Evolutionary conservation across 1,284 basidiomycete genomes (phyloP).

Genomic region (Anthracocystis walkeri): DNA sequence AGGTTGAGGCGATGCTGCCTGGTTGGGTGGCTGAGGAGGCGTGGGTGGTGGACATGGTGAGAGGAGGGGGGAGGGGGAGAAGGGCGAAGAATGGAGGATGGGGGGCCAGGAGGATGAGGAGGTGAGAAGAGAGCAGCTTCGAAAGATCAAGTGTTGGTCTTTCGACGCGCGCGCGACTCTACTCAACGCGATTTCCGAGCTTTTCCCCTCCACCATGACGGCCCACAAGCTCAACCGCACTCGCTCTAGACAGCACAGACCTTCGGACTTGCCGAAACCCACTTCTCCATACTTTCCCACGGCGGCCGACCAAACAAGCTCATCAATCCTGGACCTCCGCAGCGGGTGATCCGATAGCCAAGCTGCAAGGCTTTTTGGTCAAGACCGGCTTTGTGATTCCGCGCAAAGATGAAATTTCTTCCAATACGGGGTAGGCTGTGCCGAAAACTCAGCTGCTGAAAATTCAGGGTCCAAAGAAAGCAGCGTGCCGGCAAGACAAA

Average conservation of each 20-base stretch:
- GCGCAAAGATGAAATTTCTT: neutral
- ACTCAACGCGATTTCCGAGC: conserved; percentile 31
- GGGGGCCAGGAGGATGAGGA: neutral
- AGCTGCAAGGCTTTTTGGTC: neutral
- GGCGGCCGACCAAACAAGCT: neutral
- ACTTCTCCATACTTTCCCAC: neutral
- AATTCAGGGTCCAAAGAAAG: conserved; percentile 28
- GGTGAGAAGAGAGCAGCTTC: too few relatives aligned
- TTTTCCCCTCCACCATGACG: neutral
- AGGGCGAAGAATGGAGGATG: neutral
- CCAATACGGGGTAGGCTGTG: neutral
- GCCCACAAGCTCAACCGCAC: neutral
- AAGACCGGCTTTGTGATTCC: conserved; percentile 6
- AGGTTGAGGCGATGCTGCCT: conserved; percentile 22
- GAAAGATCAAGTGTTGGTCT: conserved; percentile 30
- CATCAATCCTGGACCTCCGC: neutral
- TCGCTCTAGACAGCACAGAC: too few relatives aligned
- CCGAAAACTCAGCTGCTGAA: neutral
- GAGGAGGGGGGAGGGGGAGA: neutral
- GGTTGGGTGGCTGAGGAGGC: conserved; percentile 15
- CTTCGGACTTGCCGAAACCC: neutral
- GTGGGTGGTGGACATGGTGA: conserved; percentile 19
- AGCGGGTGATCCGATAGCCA: neutral
- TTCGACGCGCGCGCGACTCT: conserved; percentile 13
- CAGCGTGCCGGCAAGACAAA: neutral